Percentiles rank a stretch among this genome's conserved stretches.
Evolutionary conservation across 768 basidiomycete genomes (phyloP).

Genomic region (Pleurotus citrinopileatus): DNA sequence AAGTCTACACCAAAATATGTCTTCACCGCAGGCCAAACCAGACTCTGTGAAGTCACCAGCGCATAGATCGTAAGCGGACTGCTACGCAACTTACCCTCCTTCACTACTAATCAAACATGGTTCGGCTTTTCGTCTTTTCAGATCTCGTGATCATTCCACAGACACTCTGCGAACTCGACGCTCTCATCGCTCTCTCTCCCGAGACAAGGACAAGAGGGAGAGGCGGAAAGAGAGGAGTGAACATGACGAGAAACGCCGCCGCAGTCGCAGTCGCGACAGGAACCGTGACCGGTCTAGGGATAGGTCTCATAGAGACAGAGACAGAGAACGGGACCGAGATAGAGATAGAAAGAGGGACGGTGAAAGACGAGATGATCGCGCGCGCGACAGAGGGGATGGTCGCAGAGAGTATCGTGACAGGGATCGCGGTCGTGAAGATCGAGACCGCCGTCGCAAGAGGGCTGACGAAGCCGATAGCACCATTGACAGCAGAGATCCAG

Average conservation of each 20-base stretch:
- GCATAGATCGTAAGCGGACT: constrained; percentile 61
- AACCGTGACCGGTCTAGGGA: constrained; percentile 40
- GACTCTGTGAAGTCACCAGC: constrained; percentile 61
- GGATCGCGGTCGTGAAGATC: constrained; percentile 44
- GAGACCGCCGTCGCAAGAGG: constrained; percentile 64
- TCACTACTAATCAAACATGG: background rate
- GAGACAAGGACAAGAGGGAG: constrained; percentile 57
- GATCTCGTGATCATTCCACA: constrained; percentile 72
- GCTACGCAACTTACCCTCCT: background rate
- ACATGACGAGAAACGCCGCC: constrained; percentile 58
- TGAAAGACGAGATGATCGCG: constrained; percentile 45
- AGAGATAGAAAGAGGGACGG: constrained; percentile 50
- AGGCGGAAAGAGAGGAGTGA: constrained; percentile 51
- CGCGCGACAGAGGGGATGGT: constrained; percentile 50
- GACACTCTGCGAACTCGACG: constrained; percentile 72
- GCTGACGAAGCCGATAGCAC: constrained; percentile 57
- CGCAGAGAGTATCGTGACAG: constrained; percentile 55
- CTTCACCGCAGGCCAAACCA: constrained; percentile 46
- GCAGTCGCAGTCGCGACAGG: constrained; percentile 61
- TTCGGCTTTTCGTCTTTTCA: constrained; percentile 18
- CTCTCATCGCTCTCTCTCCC: constrained; percentile 71
- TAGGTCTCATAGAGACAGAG: constrained; percentile 45
- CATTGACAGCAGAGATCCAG: constrained; percentile 40
- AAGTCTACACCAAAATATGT: background rate
- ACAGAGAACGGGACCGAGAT: constrained; percentile 45